A percentile compares a stretch with the other conserved stretches of the same genome.
These are phyloP conservation scores for Salvia miltiorrhiza DNA, from an alignment of 257 asterid genomes.

Conservation along the genomic window DNA sequence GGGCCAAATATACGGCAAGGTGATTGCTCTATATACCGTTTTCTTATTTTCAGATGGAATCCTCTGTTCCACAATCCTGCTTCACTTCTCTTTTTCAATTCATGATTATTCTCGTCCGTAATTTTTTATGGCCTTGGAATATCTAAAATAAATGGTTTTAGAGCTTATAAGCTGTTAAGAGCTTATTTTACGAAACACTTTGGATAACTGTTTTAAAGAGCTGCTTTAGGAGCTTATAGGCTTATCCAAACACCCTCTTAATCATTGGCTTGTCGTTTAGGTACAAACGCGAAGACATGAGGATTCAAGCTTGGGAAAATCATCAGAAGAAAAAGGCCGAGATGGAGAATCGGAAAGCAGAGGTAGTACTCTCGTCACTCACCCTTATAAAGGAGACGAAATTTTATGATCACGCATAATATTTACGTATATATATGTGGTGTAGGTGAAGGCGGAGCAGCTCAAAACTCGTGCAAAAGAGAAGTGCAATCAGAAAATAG, in stretches of 20 bases:
- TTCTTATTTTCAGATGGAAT: neutral
- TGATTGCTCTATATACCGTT: constrained; percentile 22
- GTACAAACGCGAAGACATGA: constrained; percentile 90
- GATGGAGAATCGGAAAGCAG: constrained; percentile 72
- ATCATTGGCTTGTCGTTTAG: constrained; percentile 11
- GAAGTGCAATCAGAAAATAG: constrained; percentile 58
- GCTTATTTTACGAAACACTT: too few species aligned
- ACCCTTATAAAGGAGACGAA: too few species aligned
- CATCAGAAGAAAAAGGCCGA: constrained; percentile 87
- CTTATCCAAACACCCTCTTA: too few species aligned
- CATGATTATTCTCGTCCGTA: too few species aligned
- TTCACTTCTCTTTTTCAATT: neutral
- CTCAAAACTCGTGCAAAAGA: constrained; percentile 79
- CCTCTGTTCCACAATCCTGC: neutral
- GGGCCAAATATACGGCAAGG: constrained; percentile 91
- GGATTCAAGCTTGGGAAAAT: constrained; percentile 95
- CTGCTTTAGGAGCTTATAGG: too few species aligned
- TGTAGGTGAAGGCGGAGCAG: constrained; percentile 82
- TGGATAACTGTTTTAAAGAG: too few species aligned
- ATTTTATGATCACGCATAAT: too few species aligned
- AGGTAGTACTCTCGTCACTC: constrained; percentile 66
- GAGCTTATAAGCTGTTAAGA: too few species aligned
- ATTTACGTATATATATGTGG: neutral
- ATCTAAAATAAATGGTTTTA: too few species aligned
- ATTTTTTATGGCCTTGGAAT: neutral